A percentile compares a stretch with the other conserved stretches of the same genome.
Conservation (phyloP, 441 rosid genomes). For the Jatropha podagrica region DNA sequence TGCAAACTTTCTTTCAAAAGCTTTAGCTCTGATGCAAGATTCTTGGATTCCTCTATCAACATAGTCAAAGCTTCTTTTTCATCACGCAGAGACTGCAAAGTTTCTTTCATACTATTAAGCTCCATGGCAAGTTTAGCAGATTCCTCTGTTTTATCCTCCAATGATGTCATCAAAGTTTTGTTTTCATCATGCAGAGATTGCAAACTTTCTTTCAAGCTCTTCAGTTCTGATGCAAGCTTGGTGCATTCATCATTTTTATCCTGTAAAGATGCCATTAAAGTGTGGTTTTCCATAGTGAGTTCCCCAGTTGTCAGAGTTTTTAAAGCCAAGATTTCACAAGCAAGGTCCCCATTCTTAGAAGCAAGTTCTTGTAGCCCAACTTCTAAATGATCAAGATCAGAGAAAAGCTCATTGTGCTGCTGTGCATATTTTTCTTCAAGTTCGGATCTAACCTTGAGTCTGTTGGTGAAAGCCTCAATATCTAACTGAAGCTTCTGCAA, state of each 20-base stretch:
- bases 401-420: constrained; percentile 48
- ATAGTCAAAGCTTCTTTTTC: constrained; percentile 24
- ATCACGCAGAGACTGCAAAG: constrained; percentile 23
- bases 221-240: constrained; percentile 20
- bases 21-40: constrained; percentile 26
- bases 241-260: constrained; percentile 16
- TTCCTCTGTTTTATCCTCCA: constrained; percentile 20
- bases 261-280: constrained; percentile 24
- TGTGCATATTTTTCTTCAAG: constrained; percentile 53
- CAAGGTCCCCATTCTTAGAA: constrained; percentile 54
- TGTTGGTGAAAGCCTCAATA: constrained; percentile 57
- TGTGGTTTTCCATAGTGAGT: constrained; percentile 35
- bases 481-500: constrained; percentile 66
- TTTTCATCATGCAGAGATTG: constrained; percentile 27
- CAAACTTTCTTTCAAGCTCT: constrained; percentile 23
- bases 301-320: constrained; percentile 56
- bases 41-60: constrained; percentile 25
- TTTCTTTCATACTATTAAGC: constrained; percentile 23
- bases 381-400: constrained; percentile 60
- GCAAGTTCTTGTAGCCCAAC: constrained; percentile 56
- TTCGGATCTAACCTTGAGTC: constrained; percentile 52
- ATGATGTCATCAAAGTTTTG: constrained; percentile 15
- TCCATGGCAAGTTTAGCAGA: constrained; percentile 23
- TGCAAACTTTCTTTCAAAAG: constrained; percentile 25
- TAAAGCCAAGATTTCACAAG: constrained; percentile 55